Conservation (phyloP, 306 rosid genomes). For the Lathyrus oleraceus region DNA sequence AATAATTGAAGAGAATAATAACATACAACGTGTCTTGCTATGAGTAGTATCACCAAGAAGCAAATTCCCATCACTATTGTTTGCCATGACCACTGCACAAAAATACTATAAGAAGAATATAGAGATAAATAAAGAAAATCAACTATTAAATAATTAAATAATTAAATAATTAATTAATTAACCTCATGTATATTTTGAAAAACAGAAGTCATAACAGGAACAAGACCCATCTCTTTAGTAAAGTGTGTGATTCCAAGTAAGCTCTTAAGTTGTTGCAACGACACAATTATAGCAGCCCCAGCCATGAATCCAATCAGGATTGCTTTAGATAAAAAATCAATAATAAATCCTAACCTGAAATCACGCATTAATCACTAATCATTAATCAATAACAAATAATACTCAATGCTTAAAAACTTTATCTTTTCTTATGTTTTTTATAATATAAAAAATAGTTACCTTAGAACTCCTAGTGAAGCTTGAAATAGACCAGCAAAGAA, state of each 20-base stretch:
- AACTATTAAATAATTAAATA: no score
- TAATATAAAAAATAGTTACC: constrained; percentile 37
- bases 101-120: not conserved
- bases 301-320: constrained; percentile 94
- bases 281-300: constrained; percentile 92
- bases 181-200: constrained; percentile 70
- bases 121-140: not conserved
- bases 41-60: constrained; percentile 71
- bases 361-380: not conserved
- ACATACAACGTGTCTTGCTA: constrained; percentile 82
- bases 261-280: constrained; percentile 85
- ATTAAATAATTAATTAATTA: not conserved
- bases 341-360: constrained; percentile 88
- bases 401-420: not conserved
- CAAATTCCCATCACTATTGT: constrained; percentile 85
- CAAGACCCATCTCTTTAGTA: constrained; percentile 66
- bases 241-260: constrained; percentile 89
- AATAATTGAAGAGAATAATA: not conserved
- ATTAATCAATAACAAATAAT: not conserved
- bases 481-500: constrained; percentile 88
- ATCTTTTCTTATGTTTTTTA: not conserved
- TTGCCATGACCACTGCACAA: constrained; percentile 99
- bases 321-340: constrained; percentile 90
- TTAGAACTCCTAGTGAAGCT: constrained; percentile 82
- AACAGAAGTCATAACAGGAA: constrained; percentile 83